Conservation (phyloP, 2,329 filamentous ascomycete species). For the Sodiomyces alkalinus region DNA sequence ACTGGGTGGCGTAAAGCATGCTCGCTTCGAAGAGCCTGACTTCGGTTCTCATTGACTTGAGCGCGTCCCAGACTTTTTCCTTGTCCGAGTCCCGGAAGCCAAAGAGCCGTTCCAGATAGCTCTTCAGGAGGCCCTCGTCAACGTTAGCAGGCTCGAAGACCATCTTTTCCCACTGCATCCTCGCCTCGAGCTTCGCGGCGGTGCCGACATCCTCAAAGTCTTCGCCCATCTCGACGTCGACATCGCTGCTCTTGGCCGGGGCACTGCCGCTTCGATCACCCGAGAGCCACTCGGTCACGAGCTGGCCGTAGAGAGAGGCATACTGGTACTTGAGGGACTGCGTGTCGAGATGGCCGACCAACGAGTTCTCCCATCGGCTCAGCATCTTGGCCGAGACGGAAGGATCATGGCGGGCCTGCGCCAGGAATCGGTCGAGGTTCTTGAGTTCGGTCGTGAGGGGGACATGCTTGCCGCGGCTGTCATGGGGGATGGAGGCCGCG, state of each 20-base stretch:
- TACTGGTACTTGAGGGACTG: conserved; percentile 27
- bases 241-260: conserved; percentile 3
- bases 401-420: conserved; percentile 23
- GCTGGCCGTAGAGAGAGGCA: conserved; percentile 26
- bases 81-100: conserved; percentile 9
- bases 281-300: conserved; percentile 32
- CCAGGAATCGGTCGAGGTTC: conserved; percentile 21
- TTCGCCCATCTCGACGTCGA: conserved; percentile 14
- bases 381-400: conserved; percentile 21
- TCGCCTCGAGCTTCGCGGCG: conserved; percentile 22
- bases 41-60: conserved; percentile 14
- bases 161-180: conserved; percentile 20
- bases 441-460: neutral
- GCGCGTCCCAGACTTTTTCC: conserved; percentile 17
- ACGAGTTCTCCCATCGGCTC: conserved; percentile 12
- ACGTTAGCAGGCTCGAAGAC: conserved; percentile 24
- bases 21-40: neutral
- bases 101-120: conserved; percentile 27
- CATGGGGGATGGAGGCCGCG: too few species aligned
- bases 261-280: conserved; percentile 7
- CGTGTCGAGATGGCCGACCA: neutral
- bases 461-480: conserved; percentile 12
- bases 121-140: conserved; percentile 19
- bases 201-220: conserved; percentile 25
- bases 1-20: conserved; percentile 15